Evolutionary conservation across 768 basidiomycete genomes (phyloP).

Genomic region (Lentinula detonsa): DNA sequence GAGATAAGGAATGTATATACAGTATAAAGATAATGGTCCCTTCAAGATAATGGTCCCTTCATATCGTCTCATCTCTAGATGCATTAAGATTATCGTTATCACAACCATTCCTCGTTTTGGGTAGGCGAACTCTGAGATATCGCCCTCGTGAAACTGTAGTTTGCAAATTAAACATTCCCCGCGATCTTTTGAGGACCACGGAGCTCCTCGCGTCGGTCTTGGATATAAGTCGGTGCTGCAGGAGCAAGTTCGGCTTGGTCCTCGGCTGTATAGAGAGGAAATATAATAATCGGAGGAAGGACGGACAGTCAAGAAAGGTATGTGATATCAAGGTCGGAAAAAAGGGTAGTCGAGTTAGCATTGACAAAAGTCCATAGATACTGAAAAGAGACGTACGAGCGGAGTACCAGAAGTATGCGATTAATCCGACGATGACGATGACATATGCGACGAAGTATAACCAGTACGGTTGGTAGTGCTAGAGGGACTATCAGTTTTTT

Average conservation of each 20-base stretch:
- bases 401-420: conserved; percentile 83
- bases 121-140: no score
- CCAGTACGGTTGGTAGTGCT: conserved; percentile 86
- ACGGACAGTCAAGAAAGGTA: no score
- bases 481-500: not conserved
- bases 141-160: no score
- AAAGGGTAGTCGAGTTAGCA: not conserved
- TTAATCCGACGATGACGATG: conserved; percentile 63
- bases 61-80: no score
- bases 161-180: not conserved
- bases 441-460: conserved; percentile 80
- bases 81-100: no score
- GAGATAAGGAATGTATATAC: no score
- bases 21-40: no score
- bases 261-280: conserved; percentile 42
- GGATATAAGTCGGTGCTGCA: conserved; percentile 53
- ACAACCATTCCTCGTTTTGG: no score
- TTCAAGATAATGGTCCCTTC: no score
- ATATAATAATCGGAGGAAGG: no score
- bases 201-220: conserved; percentile 16
- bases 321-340: no score
- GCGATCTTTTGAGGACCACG: conserved; percentile 4
- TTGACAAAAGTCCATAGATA: not conserved
- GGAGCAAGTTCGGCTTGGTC: conserved; percentile 64
- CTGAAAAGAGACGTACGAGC: conserved; percentile 51